phyloP scores from a whole-genome alignment of 495 filamentous ascomycete species.

The Daldinia decipiens region DNA sequence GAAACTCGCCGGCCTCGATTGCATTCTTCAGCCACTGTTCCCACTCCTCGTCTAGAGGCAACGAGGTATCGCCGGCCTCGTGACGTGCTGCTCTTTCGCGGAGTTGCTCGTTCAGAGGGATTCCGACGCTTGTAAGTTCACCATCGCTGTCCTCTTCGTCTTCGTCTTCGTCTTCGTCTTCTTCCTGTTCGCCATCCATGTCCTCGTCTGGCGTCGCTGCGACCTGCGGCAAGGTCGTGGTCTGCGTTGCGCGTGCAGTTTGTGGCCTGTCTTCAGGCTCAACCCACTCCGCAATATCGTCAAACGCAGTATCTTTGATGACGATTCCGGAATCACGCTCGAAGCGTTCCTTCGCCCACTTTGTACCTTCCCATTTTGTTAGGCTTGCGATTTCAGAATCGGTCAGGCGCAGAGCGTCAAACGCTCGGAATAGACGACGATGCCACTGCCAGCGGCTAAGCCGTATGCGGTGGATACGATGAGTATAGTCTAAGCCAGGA shows the following conservation, averaged over 20 bases:
- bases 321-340: conserved; percentile 78
- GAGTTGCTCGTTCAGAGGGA: conserved; percentile 77
- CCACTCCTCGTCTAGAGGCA: conserved; percentile 80
- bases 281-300: conserved; percentile 67
- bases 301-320: conserved; percentile 82
- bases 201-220: conserved; percentile 58
- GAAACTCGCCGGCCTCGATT: conserved; percentile 67
- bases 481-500: conserved; percentile 87
- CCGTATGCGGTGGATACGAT: conserved; percentile 82
- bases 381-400: conserved; percentile 77
- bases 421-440: conserved; percentile 80
- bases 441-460: conserved; percentile 85
- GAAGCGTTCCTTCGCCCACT: conserved; percentile 85
- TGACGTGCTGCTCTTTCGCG: conserved; percentile 70
- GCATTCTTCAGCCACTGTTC: conserved; percentile 89
- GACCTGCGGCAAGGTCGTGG: conserved; percentile 48
- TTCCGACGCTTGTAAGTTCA: conserved; percentile 75
- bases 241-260: conserved; percentile 51
- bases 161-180: conserved; percentile 62
- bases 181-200: conserved; percentile 68
- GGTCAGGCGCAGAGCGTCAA: conserved; percentile 82
- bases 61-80: conserved; percentile 68
- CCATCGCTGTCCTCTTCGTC: conserved; percentile 72
- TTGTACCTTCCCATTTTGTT: conserved; percentile 94
- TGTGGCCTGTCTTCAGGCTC: conserved; percentile 58